These are phyloP conservation scores for Biscutella auriculata DNA, from an alignment of 441 rosid genomes.

Conservation along the genomic window DNA sequence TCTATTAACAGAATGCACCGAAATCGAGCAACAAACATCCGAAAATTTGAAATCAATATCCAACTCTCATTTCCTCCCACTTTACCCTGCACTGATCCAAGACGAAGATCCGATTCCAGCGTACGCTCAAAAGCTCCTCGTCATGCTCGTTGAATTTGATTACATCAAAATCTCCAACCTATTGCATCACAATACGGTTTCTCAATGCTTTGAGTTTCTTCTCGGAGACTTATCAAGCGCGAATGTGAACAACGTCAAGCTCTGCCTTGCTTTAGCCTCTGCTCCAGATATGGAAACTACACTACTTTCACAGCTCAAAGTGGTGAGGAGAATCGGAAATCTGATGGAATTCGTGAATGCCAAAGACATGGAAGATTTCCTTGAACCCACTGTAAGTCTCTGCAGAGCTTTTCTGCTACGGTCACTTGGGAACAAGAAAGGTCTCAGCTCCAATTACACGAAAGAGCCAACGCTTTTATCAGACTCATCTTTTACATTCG, in stretches of 20 bases:
- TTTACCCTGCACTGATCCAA: slow-evolving; percentile 76
- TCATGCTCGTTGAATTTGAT: slow-evolving; percentile 74
- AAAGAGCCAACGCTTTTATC: slow-evolving; percentile 52
- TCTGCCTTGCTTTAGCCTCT: slow-evolving; percentile 77
- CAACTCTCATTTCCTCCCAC: slow-evolving; percentile 75
- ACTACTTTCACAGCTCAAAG: slow-evolving; percentile 69
- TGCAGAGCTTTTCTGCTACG: slow-evolving; percentile 67
- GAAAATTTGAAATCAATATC: slow-evolving; percentile 63
- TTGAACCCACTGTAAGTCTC: slow-evolving; percentile 72
- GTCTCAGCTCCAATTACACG: slow-evolving; percentile 27
- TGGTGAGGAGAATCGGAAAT: slow-evolving; percentile 75
- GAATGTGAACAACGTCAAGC: slow-evolving; percentile 84
- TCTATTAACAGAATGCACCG: slow-evolving; percentile 53
- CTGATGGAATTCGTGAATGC: slow-evolving; percentile 72
- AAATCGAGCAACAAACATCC: slow-evolving; percentile 36
- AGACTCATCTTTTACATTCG: slow-evolving; percentile 35
- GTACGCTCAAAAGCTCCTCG: slow-evolving; percentile 87
- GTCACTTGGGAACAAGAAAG: slow-evolving; percentile 46
- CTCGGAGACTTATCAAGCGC: slow-evolving; percentile 77
- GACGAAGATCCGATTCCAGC: slow-evolving; percentile 98
- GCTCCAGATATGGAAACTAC: slow-evolving; percentile 95
- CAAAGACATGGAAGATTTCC: slow-evolving; percentile 92
- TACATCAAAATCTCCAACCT: slow-evolving; percentile 68
- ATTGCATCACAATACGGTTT: slow-evolving; percentile 65
- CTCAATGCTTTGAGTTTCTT: slow-evolving; percentile 86